phyloP scores from a whole-genome alignment of 129 eudicot species.

The Flaveria robusta region DNA sequence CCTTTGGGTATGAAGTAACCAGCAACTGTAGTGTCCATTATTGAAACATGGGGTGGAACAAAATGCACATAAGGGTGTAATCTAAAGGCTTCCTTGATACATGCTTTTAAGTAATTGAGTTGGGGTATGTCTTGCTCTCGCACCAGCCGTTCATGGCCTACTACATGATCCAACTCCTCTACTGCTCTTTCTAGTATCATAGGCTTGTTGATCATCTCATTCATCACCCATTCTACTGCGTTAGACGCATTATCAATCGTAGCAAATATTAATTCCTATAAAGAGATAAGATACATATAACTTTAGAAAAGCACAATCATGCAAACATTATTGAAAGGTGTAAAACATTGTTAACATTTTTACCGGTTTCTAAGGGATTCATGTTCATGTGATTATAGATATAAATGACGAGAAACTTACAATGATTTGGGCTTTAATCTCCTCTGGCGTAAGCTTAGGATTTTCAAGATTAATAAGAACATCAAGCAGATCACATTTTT shows the following conservation, averaged over 20 bases:
- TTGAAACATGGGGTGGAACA: neutral
- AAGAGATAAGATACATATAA: neutral
- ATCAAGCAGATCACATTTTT: neutral
- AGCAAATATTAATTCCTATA: neutral
- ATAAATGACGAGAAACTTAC: no score
- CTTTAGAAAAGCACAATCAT: neutral
- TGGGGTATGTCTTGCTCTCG: neutral
- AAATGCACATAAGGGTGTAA: neutral
- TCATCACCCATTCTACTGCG: neutral
- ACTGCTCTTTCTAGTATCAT: neutral
- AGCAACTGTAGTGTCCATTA: neutral
- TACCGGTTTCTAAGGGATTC: no score
- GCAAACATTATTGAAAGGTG: neutral
- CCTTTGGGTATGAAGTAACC: neutral
- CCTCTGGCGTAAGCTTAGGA: neutral
- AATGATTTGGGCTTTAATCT: no score
- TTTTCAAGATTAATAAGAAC: no score
- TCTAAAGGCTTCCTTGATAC: neutral
- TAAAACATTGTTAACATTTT: no score
- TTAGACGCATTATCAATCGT: neutral
- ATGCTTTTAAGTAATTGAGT: neutral
- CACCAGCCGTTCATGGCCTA: neutral
- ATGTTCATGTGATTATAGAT: no score
- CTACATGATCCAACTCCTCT: neutral
- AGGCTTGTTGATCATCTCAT: neutral